Base-by-base conservation (phyloP, 2,329 filamentous ascomycete genomes). In the Talaromyces sp. region DNA sequence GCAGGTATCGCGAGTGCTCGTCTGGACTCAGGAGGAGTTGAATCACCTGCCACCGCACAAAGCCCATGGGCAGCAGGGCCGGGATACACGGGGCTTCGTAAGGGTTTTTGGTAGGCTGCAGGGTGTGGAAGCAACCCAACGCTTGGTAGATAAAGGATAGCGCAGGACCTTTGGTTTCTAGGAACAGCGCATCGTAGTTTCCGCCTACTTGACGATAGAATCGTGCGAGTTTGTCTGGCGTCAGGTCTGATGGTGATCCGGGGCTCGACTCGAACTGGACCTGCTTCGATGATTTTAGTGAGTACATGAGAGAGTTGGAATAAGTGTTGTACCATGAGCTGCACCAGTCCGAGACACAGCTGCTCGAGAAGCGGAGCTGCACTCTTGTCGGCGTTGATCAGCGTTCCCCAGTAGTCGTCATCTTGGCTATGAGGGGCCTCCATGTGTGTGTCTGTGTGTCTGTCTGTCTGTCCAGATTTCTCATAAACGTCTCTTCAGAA, bases 61-160 rank as follows among this genome's bases (percentile, higher is more conserved):
- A 99, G 47, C 95, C 95, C 70, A 86, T 85, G 0, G 84, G 81
- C 39, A 93, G 96, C 60, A 99, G 79, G 15, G 92, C 91, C 0
- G 95, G 95, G 49, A 97, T 84, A 0, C 84, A 87, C 0, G 93
- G 95, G 0, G 87, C 81, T 3, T 84, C 84, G 72, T 90, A 97
- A 65, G 91, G 83, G 44, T 86, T 84, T 55, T 75, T 74, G 1
- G 85, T 85, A 0, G 91, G 91, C 67, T 96, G 90, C 30, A 98
- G 82, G 56, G 87, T 88, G 77, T 98, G 93, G 69, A 92, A 90
- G 73, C 93, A 97, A 67, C 93, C 95, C 57, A 96, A 85, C 8
- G 90, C 90, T 70, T 92, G 90, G 82, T 96, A 98, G 66, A 97
- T 95, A 77, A 92, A 96, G 30, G 93, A 95, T 65, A 99, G 87